phyloP scores from a whole-genome alignment of 345 rosid genomes.

The Bruguiera parviflora region DNA sequence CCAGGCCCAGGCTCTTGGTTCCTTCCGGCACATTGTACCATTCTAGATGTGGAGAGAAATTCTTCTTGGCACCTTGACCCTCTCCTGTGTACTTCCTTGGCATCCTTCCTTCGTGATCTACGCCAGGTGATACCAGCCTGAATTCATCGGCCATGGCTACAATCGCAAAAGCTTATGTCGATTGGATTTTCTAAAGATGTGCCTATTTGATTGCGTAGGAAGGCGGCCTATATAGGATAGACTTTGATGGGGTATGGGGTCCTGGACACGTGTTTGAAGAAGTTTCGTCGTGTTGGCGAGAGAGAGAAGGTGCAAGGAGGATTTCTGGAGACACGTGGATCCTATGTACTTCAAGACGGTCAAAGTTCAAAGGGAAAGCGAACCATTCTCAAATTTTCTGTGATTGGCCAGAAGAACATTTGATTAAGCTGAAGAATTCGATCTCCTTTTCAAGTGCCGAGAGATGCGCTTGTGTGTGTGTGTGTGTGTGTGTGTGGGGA shows the following conservation, averaged over 20 bases:
- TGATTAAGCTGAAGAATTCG: no score
- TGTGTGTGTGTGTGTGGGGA: no score
- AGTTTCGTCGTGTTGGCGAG: slow-evolving; percentile 26
- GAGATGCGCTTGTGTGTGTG: no score
- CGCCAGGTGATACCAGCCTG: slow-evolving; percentile 51
- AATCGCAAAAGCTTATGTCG: background rate
- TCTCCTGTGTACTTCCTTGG: slow-evolving; percentile 68
- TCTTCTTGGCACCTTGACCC: slow-evolving; percentile 63
- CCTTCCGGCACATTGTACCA: slow-evolving; percentile 79
- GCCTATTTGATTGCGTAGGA: no score
- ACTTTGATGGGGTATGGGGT: background rate
- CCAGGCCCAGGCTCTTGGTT: slow-evolving; percentile 57
- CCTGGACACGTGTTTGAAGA: slow-evolving; percentile 17
- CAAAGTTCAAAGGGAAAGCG: no score
- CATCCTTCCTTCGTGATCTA: slow-evolving; percentile 53
- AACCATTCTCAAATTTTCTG: no score
- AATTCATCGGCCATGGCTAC: slow-evolving; percentile 45
- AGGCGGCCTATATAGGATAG: background rate
- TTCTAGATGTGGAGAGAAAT: slow-evolving; percentile 57
- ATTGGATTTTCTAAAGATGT: background rate
- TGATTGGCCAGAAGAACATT: no score
- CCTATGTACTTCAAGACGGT: slow-evolving; percentile 5
- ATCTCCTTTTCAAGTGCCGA: no score
- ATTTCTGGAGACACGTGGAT: slow-evolving; percentile 13
- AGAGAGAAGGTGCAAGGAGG: slow-evolving; percentile 12